Conservation (phyloP, 768 basidiomycete genomes). For the Favolaschia claudopus region DNA sequence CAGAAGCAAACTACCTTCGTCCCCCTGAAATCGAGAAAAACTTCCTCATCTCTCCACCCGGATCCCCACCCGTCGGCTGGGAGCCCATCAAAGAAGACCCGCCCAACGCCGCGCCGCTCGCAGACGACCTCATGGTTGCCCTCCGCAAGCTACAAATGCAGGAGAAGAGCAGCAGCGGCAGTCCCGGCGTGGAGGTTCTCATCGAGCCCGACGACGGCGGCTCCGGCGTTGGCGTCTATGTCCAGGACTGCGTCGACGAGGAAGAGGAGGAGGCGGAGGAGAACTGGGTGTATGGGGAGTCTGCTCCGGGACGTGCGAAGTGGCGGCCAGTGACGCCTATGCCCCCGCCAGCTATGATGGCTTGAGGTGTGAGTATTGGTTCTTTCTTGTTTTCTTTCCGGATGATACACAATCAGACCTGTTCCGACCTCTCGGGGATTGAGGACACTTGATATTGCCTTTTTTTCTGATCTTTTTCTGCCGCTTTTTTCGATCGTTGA, state of each 20-base stretch:
- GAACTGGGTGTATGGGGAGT: conserved; percentile 72
- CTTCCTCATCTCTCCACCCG: conserved; percentile 97
- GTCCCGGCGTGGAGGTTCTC: conserved; percentile 61
- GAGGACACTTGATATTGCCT: conserved; percentile 67
- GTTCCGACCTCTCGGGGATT: conserved; percentile 59
- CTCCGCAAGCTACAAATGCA: conserved; percentile 56
- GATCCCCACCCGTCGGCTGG: conserved; percentile 98
- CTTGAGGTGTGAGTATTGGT: too few relatives aligned
- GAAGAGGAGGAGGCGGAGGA: conserved; percentile 44
- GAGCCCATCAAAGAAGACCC: conserved; percentile 63
- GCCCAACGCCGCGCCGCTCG: conserved; percentile 19
- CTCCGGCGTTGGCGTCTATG: conserved; percentile 78
- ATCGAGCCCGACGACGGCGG: conserved; percentile 70
- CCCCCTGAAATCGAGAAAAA: conserved; percentile 90
- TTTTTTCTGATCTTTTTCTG: conserved; percentile 44
- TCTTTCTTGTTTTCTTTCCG: conserved; percentile 28
- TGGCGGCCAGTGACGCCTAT: conserved; percentile 63
- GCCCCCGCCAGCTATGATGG: conserved; percentile 65
- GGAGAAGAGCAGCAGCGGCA: conserved; percentile 44
- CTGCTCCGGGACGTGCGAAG: conserved; percentile 57
- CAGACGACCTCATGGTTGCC: conserved; percentile 20
- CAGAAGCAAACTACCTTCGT: conserved; percentile 63
- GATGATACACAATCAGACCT: conserved; percentile 79
- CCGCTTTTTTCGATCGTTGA: conserved; percentile 4
- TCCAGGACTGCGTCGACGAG: conserved; percentile 71